Base-by-base conservation (phyloP, 2,329 filamentous ascomycete species). In the Penicillium olsonii region DNA sequence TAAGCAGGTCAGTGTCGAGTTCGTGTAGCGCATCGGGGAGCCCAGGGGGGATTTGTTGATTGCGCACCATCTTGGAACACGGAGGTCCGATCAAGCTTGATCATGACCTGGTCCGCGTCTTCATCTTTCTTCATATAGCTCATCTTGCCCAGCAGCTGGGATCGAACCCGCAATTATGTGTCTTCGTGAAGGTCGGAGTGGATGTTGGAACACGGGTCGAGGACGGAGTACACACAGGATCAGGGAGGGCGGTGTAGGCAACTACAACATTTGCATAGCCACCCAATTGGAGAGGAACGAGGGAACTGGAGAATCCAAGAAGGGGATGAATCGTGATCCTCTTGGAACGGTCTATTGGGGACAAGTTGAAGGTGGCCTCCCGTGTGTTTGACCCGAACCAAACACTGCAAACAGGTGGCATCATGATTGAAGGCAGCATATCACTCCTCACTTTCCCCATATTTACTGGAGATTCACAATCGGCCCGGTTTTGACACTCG, bases 61-160 rank as follows among this genome's bases (percentile, higher is more conserved):
- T 48, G 35, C 79, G 69, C 75, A 96, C 94, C 94, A 87, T 99
- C 94, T 80, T 97, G 94, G 75, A 97, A 97, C 60, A 99, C 94
- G 65, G 92, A 91, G 49, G 92, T 96, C 68, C 95, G 87, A 78
- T 99, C 94, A 67, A 97, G 90, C 83, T 92, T 95, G 81, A 97
- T 88, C 79, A 97, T 83, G 70, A 88, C 87, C 72, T 87, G 84
- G 72, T 96, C 92, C 70, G 87, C 90, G 80, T 99, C 94, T 82
- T 97, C 94, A 75, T 99, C 92, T 82, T 96, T 97, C 80, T 99
- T 99, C 80, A 92, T 87, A 84, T 94, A 95, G 77, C 88, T 94
- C 92, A 96, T 96, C 19, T 54, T 73, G 70, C 55, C 56, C 55
- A 57, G 59, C 61, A 61, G 61, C 65, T 60, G 61, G 53, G 54